These are phyloP conservation scores for Plenodomus lindquistii DNA, from an alignment of 2,329 filamentous ascomycete genomes.

Conservation along the genomic window DNA sequence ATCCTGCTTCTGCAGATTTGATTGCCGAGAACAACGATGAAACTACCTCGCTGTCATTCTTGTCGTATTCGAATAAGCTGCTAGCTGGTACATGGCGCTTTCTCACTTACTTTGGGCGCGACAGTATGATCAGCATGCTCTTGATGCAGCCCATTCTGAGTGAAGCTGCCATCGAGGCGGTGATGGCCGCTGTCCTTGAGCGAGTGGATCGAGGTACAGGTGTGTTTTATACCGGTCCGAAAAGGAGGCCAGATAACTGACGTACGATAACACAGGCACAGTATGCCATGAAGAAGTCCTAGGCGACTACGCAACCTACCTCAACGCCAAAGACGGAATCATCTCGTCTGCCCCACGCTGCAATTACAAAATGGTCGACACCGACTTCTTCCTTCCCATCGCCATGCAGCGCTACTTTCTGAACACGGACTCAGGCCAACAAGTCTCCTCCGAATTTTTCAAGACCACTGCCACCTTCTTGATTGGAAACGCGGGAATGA, in stretches of 20 bases:
- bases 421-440: conserved; percentile 48
- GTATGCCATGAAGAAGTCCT: conserved; percentile 69
- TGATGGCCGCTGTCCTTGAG: conserved; percentile 64
- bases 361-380: conserved; percentile 65
- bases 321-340: conserved; percentile 60
- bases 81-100: conserved; percentile 69
- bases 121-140: conserved; percentile 65
- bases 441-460: conserved; percentile 45
- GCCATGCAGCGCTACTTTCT: conserved; percentile 64
- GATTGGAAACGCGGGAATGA: conserved; percentile 56
- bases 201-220: conserved; percentile 64
- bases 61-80: conserved; percentile 66
- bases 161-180: conserved; percentile 62
- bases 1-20: conserved; percentile 51
- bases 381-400: conserved; percentile 64
- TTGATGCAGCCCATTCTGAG: conserved; percentile 63
- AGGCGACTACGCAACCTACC: conserved; percentile 66
- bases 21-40: conserved; percentile 53
- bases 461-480: conserved; percentile 54
- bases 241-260: not conserved
- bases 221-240: not conserved
- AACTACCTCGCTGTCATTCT: conserved; percentile 61
- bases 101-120: conserved; percentile 68
- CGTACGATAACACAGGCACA: conserved; percentile 33
- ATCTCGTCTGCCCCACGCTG: conserved; percentile 58